Evolutionary conservation across 306 rosid genomes (phyloP), one percentile per base, ranked within the genome.

Genomic region (Lupinus albus): DNA sequence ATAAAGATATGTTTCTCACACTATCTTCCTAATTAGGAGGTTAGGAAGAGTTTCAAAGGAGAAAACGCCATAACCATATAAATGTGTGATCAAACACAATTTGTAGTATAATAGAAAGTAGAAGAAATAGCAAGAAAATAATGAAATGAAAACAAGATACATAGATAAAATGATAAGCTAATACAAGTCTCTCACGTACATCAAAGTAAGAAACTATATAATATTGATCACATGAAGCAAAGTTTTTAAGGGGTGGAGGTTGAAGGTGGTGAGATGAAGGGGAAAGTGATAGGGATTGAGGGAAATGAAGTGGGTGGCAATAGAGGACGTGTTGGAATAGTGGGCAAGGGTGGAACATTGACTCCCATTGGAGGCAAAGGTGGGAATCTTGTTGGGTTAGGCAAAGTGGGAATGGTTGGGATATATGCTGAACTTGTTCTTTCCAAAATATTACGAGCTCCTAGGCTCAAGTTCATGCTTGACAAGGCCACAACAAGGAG

Each of bases 331-430:
- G 25, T 5, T 9, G 76, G 76, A 2, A 51, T 47, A 1, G 76
- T 59, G 1, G 76, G 76, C 51, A 71, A 13, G 4, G 53, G 21
- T 4, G 73, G 73, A 25, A 52, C 39, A 17, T 38, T 52, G 17
- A 12, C 51, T 14, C 10, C 10, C 1, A 52, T 18, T 36, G 49
- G 2, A 39, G 44, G 44, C 12, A 39, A 39, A 39, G 33, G 33
- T 28, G 62, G 62, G 10, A 63, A 17, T 2, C 39, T 20, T 66
- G 44, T 35, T 6, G 67, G 67, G 5, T 16, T 42, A 0, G 75
- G 75, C 20, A 70, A 42, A 32, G 57, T 28, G 75, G 75, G 8
- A 51, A 64, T 41, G 15, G 14, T 25, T 11, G 68, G 67, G 41
- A 63, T 12, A 18, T 32, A 20, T 64, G 69, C 21, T 5, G 10